phyloP scores from a whole-genome alignment of 2,329 filamentous ascomycete genomes.

The Coniochaeta prunicola region DNA sequence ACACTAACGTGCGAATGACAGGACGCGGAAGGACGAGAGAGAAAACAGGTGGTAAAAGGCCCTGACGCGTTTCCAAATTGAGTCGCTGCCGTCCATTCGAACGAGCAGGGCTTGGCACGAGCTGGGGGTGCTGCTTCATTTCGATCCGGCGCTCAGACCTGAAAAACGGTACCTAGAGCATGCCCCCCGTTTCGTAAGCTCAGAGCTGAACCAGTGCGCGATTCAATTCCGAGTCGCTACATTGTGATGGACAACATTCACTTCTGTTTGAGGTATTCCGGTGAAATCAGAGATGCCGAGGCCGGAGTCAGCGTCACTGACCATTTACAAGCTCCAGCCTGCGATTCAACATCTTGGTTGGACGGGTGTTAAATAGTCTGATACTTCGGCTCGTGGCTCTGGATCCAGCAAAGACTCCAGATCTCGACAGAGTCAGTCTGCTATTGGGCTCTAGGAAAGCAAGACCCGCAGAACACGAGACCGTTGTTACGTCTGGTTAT shows the following conservation, averaged over 20 bases:
- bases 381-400: not conserved
- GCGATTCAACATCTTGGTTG: not conserved
- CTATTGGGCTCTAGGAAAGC: not conserved
- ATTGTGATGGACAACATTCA: not conserved
- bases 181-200: not conserved
- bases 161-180: not conserved
- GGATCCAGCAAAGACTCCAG: not conserved
- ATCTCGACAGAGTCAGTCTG: not conserved
- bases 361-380: not conserved
- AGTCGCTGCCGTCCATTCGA: not conserved
- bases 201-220: not conserved
- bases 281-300: not conserved
- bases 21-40: not conserved
- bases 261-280: not conserved
- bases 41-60: not conserved
- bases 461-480: not conserved
- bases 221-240: not conserved
- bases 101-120: not conserved
- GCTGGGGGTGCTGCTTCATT: slow-evolving; percentile 1
- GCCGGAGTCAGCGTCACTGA: not conserved
- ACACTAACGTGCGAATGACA: not conserved
- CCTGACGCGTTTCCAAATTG: slow-evolving; percentile 1
- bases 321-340: not conserved
- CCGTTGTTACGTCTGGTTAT: not conserved
- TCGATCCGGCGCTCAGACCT: not conserved